Evolutionary conservation across 148 eudicot species (phyloP).

Genomic region (Arbutus unedo): DNA sequence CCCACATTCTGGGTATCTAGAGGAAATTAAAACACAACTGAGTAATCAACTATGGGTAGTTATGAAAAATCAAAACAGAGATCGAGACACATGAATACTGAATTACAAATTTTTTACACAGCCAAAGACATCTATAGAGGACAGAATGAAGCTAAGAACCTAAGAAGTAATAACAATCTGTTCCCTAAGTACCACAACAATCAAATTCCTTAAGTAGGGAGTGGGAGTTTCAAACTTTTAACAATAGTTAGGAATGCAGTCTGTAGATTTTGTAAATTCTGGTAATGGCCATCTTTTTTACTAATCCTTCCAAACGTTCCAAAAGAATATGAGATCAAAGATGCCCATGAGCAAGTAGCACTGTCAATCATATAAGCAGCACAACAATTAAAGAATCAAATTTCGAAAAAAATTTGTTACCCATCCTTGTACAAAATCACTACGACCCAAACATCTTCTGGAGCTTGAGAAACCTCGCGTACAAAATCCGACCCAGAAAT

Average conservation of each 20-base stretch:
- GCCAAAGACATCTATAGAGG: not conserved
- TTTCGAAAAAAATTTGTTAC: constrained; percentile 29
- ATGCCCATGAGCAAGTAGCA: not conserved
- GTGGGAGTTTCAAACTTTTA: not conserved
- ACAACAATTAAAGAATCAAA: not conserved
- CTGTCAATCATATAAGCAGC: not conserved
- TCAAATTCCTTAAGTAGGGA: not conserved
- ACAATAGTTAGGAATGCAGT: not conserved
- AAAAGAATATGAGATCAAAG: not conserved
- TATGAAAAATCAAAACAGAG: constrained; percentile 19
- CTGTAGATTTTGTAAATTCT: not conserved
- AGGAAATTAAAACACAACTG: not conserved
- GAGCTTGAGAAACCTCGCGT: constrained; percentile 91
- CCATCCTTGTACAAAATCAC: constrained; percentile 88
- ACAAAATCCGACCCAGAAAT: constrained; percentile 95
- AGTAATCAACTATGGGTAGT: constrained; percentile 28
- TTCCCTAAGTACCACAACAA: not conserved
- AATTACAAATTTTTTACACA: not conserved
- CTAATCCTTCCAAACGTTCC: not conserved
- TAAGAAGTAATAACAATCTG: not conserved
- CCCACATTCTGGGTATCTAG: constrained; percentile 69
- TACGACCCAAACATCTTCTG: constrained; percentile 89
- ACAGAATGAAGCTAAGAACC: not conserved
- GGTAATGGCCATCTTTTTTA: not conserved
- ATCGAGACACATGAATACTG: not conserved